Conservation (phyloP, 2,329 filamentous ascomycete genomes). For the Lachnellula subtilissima region DNA sequence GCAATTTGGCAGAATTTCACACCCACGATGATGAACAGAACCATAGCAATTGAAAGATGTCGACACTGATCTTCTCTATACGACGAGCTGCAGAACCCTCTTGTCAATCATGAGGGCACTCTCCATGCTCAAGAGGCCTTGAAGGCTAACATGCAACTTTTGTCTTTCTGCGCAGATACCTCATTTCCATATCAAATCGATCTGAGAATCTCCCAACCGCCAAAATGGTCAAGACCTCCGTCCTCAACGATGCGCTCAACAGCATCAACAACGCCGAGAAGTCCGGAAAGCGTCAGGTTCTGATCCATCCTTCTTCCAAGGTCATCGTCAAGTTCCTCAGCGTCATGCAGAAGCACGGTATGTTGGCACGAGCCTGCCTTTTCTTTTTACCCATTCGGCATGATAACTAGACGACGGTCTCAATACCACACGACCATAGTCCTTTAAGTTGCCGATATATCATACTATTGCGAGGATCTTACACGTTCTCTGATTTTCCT, state of each 20-base stretch:
- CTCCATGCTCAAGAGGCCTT: slow-evolving; percentile 58
- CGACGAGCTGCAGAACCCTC: slow-evolving; percentile 68
- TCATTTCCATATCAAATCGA: slow-evolving; percentile 55
- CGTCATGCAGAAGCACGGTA: slow-evolving; percentile 99
- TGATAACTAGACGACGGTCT: slow-evolving; percentile 99
- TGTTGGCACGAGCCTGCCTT: slow-evolving; percentile 38
- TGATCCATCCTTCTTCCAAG: slow-evolving; percentile 98
- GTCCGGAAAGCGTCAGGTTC: slow-evolving; percentile 97
- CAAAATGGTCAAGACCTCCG: slow-evolving; percentile 99
- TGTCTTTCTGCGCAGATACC: slow-evolving; percentile 49
- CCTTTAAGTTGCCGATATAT: slow-evolving; percentile 99
- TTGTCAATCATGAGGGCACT: slow-evolving; percentile 56
- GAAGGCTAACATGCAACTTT: slow-evolving; percentile 53
- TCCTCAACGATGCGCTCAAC: slow-evolving; percentile 99
- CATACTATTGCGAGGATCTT: slow-evolving; percentile 77
- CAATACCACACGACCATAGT: slow-evolving; percentile 82
- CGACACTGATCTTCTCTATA: slow-evolving; percentile 59
- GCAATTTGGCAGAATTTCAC: background rate
- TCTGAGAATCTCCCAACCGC: slow-evolving; percentile 76
- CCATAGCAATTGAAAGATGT: slow-evolving; percentile 29
- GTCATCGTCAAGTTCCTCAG: slow-evolving; percentile 99
- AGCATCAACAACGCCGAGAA: slow-evolving; percentile 99
- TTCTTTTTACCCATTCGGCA: slow-evolving; percentile 59
- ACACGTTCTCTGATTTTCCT: slow-evolving; percentile 80
- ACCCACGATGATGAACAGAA: slow-evolving; percentile 1